Percentiles rank a stretch among this genome's conserved stretches.
These are phyloP conservation scores for Fusarium sulawesiense DNA, from an alignment of 2,329 filamentous ascomycete genomes.

Conservation along the genomic window DNA sequence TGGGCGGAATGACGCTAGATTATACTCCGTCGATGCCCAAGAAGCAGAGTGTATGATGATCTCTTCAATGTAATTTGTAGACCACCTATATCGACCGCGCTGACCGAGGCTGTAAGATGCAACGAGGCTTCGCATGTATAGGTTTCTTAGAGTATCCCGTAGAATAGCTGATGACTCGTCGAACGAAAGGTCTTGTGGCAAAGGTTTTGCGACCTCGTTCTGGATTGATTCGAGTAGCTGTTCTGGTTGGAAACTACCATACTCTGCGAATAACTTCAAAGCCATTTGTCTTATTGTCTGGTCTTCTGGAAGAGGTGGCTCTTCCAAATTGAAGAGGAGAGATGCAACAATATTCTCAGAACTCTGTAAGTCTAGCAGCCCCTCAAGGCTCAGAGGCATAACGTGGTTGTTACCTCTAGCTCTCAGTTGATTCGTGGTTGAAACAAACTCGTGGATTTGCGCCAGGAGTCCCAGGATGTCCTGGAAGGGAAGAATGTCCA, in stretches of 20 bases:
- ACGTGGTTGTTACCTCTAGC: too few relatives aligned
- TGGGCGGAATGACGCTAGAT: not conserved
- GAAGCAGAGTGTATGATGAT: not conserved
- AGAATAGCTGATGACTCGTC: not conserved
- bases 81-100: not conserved
- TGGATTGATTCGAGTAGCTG: not conserved
- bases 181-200: not conserved
- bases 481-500: not conserved
- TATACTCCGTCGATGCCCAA: fast-evolving
- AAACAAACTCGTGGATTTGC: too few relatives aligned
- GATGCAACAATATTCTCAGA: fast-evolving
- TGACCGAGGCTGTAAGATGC: not conserved
- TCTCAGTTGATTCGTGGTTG: fast-evolving
- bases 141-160: fast-evolving
- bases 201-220: not conserved
- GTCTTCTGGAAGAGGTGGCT: too few relatives aligned
- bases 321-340: too few relatives aligned
- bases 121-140: not conserved
- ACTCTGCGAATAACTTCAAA: too few relatives aligned
- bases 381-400: too few relatives aligned
- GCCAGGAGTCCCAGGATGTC: too few relatives aligned
- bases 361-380: too few relatives aligned
- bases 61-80: not conserved
- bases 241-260: too few relatives aligned
- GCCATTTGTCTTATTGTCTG: too few relatives aligned